Evolutionary conservation across 2,329 filamentous ascomycete genomes (phyloP), one percentile per base, ranked within the genome.

Genomic region (Fusarium metavorans): DNA sequence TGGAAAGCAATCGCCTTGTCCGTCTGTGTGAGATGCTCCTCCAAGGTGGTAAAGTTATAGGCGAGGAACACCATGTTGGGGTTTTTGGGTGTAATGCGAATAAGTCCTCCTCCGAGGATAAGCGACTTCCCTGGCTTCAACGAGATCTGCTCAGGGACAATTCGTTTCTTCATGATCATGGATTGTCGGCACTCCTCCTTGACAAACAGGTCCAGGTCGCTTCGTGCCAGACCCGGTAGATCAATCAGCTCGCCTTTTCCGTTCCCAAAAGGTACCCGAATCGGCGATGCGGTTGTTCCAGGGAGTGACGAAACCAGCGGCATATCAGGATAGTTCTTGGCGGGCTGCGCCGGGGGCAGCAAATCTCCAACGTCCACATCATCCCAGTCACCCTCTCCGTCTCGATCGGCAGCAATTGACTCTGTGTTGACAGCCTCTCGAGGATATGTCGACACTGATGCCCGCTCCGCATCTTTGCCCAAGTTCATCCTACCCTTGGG

Each of bases 251-350:
- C 97, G 66, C 97, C 97, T 78, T 91, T 93, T 27, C 94, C 93
- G 69, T 91, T 91, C 54, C 95, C 95, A 80, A 97, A 99, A 1
- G 95, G 95, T 20, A 98, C 91, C 32, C 97, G 92, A 76, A 99
- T 98, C 0, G 97, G 97, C 0, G 95, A 97, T 2, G 95, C 97
- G 1, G 97, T 99, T 0, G 97, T 99, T 11, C 97, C 97, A 0
- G 97, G 94, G 4, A 98, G 87, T 6, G 94, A 89, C 1, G 95
- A 98, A 2, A 98, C 93, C 13, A 97, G 84, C 1, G 96, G 96
- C 89, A 98, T 95, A 18, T 91, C 86, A 6, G 96, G 96, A 78
- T 92, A 98, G 60, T 92, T 88, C 3, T 89, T 91, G 78, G 95
- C 94, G 5, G 87, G 85, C 70, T 92, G 94, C 0, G 91, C 86